phyloP scores from a whole-genome alignment of 805 yeast species.

The Saturnispora galanensis region DNA sequence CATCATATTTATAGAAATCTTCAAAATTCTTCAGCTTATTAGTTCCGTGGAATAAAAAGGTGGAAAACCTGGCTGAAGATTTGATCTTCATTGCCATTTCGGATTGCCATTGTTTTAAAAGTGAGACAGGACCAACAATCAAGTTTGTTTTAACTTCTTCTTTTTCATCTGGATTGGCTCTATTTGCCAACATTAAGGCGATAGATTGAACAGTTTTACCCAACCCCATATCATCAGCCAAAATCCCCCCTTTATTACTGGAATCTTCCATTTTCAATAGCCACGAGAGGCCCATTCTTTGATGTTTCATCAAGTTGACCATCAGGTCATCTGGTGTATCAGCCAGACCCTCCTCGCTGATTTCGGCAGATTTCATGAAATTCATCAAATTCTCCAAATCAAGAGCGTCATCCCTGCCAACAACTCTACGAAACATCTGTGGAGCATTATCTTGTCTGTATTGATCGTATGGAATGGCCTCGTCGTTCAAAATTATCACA shows the following conservation, averaged over 20 bases:
- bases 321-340: constrained; percentile 62
- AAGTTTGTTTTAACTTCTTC: constrained; percentile 44
- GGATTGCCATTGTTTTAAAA: constrained; percentile 76
- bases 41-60: constrained; percentile 52
- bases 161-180: constrained; percentile 15
- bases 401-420: constrained; percentile 15
- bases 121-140: constrained; percentile 85
- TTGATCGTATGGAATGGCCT: background rate
- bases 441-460: background rate
- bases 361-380: constrained; percentile 44
- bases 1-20: constrained; percentile 50
- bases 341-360: constrained; percentile 36
- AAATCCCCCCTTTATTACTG: constrained; percentile 51
- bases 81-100: constrained; percentile 62
- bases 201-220: constrained; percentile 69
- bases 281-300: constrained; percentile 80
- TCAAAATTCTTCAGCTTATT: constrained; percentile 34
- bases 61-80: constrained; percentile 31
- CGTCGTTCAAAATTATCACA: background rate
- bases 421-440: background rate
- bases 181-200: constrained; percentile 44
- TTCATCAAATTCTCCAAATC: constrained; percentile 17
- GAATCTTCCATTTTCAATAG: constrained; percentile 57
- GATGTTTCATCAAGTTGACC: constrained; percentile 46
- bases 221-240: constrained; percentile 80